Base-by-base conservation (phyloP, 805 yeast genomes). In the Candida parachauliodes region DNA sequence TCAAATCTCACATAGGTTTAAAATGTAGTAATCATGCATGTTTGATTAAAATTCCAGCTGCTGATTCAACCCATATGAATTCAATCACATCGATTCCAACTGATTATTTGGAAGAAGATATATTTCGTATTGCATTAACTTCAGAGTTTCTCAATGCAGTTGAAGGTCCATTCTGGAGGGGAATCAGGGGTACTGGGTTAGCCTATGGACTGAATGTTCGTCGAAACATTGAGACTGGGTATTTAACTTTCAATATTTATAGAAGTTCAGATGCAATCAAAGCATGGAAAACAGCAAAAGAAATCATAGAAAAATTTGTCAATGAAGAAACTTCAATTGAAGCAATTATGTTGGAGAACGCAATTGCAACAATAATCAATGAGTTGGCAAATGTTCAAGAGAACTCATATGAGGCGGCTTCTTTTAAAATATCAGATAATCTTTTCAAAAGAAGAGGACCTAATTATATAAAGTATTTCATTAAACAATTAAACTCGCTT, bases 91-190 rank as follows among this genome's bases (percentile, higher is more conserved):
- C 63, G 1, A 76, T 83, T 10, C 87, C 91, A 1, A 63, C 71
- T 1, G 57, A 62, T 37, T 69, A 65, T 43, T 43, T 57, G 27
- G 48, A 62, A 35, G 63, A 60, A 14, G 96, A 89, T 48, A 67
- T 80, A 21, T 79, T 83, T 36, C 82, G 81, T 18, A 69, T 91
- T 28, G 73, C 82, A 0, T 70, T 89, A 19, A 86, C 88, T 5
- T 72, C 83, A 5, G 88, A 84, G 39, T 83, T 80, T 50, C 66
- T 93, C 39, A 84, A 82, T 46, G 83, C 88, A 25, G 88, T 87
- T 14, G 98, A 93, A 58, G 98, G 98, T 2, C 98, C 98, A 24
- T 82, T 91, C 45, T 91, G 98, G 97, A 76, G 87, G 51, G 96
- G 94, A 39, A 85, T 93, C 23, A 77, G 98, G 61, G 98, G 98